These are phyloP conservation scores for Elongisporangium undulatum DNA, from an alignment of 352 stramenopile species.

Conservation along the genomic window DNA sequence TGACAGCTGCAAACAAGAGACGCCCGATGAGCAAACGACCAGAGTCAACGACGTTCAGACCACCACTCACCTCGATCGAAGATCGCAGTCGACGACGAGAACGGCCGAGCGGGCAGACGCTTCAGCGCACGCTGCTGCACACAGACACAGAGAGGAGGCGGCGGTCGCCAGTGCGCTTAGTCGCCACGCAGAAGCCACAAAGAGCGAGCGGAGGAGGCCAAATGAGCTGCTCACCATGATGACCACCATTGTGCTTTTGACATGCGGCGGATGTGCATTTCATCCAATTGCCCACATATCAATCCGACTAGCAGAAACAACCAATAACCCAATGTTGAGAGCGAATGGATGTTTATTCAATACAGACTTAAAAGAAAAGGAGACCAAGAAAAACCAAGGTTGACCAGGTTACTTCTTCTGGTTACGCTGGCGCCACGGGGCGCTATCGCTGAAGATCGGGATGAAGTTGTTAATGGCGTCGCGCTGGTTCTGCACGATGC, in stretches of 20 bases:
- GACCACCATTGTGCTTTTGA: slow-evolving; percentile 6
- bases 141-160: neutral
- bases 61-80: slow-evolving; percentile 47
- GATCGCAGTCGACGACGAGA: slow-evolving; percentile 44
- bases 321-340: neutral
- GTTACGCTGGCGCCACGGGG: slow-evolving; percentile 86
- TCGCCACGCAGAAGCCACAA: neutral
- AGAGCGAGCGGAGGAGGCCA: neutral
- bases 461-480: slow-evolving; percentile 99
- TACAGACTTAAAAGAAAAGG: neutral
- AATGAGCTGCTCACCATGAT: slow-evolving; percentile 8
- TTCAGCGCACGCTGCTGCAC: neutral
- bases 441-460: slow-evolving; percentile 95
- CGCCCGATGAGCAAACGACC: neutral
- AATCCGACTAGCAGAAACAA: neutral
- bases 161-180: neutral
- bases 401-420: slow-evolving; percentile 43
- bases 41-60: neutral
- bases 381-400: neutral
- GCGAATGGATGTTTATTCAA: neutral
- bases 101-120: slow-evolving; percentile 18
- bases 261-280: neutral
- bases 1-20: slow-evolving; percentile 38
- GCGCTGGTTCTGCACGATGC: slow-evolving; percentile 98
- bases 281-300: neutral